phyloP scores from a whole-genome alignment of 1,284 basidiomycete species.

The Sporisorium scitamineum region DNA sequence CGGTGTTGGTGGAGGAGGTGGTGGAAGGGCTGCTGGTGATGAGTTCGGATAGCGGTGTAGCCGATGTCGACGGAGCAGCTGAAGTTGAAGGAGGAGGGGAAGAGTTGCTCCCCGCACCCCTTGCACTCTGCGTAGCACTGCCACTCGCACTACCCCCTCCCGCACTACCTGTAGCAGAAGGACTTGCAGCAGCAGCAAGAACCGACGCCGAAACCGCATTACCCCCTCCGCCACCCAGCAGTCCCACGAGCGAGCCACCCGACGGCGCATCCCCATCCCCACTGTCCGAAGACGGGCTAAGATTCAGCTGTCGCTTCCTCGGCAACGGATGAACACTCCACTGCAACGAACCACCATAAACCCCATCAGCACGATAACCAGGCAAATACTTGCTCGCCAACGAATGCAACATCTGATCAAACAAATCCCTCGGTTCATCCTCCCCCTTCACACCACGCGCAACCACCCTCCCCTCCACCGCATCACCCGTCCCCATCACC shows the following conservation, averaged over 20 bases:
- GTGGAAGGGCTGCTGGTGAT: slow-evolving; percentile 5
- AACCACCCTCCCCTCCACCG: not conserved
- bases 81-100: slow-evolving; percentile 1
- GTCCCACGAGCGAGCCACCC: not conserved
- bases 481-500: not conserved
- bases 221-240: slow-evolving; percentile 1
- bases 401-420: slow-evolving; percentile 31
- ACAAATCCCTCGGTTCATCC: slow-evolving; percentile 22
- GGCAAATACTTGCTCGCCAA: slow-evolving; percentile 23
- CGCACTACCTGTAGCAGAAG: not conserved
- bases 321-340: slow-evolving; percentile 39
- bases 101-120: not conserved
- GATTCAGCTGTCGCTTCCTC: slow-evolving; percentile 22
- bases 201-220: slow-evolving; percentile 23
- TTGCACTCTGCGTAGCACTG: not conserved
- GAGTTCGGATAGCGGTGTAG: slow-evolving; percentile 11
- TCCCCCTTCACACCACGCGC: not conserved
- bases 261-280: not conserved
- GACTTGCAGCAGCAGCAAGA: slow-evolving; percentile 12
- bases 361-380: not conserved
- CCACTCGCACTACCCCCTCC: not conserved
- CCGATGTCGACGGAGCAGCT: not conserved
- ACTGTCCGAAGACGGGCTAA: not conserved
- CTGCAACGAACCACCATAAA: not conserved
- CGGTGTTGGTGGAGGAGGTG: slow-evolving; percentile 1